Conservation (phyloP, 306 rosid genomes). For the Luffa aegyptiaca region DNA sequence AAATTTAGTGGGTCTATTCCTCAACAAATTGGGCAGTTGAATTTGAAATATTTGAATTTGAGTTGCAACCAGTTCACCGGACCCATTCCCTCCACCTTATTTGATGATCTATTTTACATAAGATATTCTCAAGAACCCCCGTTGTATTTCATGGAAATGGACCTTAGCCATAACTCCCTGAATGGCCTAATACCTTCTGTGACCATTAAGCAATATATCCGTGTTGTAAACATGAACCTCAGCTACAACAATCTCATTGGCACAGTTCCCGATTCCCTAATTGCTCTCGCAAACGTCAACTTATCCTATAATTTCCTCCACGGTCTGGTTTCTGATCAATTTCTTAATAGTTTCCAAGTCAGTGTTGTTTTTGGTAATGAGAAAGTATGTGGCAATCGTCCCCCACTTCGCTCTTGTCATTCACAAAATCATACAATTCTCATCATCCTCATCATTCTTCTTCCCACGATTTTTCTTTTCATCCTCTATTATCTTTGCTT, state of each 20-base stretch:
- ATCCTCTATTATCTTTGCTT: not conserved
- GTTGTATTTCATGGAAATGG: not conserved
- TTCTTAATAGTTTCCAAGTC: not conserved
- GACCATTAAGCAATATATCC: not conserved
- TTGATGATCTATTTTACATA: not conserved
- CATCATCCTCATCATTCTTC: not conserved
- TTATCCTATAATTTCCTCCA: not conserved
- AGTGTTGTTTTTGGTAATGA: not conserved
- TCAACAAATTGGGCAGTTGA: not conserved
- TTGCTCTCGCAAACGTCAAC: not conserved
- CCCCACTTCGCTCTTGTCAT: not conserved
- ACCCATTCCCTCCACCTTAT: not conserved
- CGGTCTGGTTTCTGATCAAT: not conserved
- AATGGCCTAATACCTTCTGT: constrained; percentile 1
- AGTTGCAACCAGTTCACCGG: not conserved
- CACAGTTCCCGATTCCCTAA: not conserved
- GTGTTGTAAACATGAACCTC: not conserved
- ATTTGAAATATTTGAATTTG: not conserved
- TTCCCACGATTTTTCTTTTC: too few relatives aligned
- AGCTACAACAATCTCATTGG: constrained; percentile 4
- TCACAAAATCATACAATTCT: not conserved
- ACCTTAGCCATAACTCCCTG: constrained; percentile 11
- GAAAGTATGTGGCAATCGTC: constrained; percentile 1
- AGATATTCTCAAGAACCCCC: not conserved
- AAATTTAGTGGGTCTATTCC: constrained; percentile 4